Evolutionary conservation across 352 stramenopile species (phyloP), one percentile per base, ranked within the genome.

Genomic region (Globisporangium okanoganense): DNA sequence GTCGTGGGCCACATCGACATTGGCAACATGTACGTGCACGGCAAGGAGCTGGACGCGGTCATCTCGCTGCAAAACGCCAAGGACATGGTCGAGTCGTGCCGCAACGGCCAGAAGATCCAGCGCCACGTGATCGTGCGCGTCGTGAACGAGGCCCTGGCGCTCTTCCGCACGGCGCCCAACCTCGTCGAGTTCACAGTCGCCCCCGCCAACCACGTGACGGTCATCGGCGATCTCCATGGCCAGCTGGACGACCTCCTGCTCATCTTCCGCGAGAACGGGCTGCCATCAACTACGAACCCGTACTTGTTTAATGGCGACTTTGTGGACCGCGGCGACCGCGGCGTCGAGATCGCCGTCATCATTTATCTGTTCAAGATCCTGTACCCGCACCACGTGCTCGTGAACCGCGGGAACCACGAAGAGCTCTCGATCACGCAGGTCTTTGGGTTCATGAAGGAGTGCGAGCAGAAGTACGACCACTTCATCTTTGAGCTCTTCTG

Each of bases 231-330:
- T 66, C 61, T 95, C 40, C 86, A 95, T 58, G 88, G 88, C 25
- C 88, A 96, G 54, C 63, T 96, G 18, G 82, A 95, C 49, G 87
- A 95, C 56, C 56, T 96, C 45, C 55, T 95, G 41, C 53, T 94
- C 31, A 94, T 96, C 50, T 40, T 40, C 8, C 73, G 82, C 8
- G 79, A 95, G 59, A 96, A 96, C 55, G 88, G 88, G 0, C 27
- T 92, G 12, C 87, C 87, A 2, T 87, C 76, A 0, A 69, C 80
- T 14, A 73, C 67, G 5, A 96, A 96, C 56, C 82, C 83, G 48
- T 96, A 96, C 66, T 22, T 96, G 41, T 95, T 96, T 55, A 96
- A 94, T 52, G 87, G 87, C 35, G 86, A 96, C 63, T 79, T 96
- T 64, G 85, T 96, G 9, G 86, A 94, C 55, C 79, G 86, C 14